Base-by-base conservation (phyloP, 2,329 filamentous ascomycete species). In the Dryadomyces sulphureus region DNA sequence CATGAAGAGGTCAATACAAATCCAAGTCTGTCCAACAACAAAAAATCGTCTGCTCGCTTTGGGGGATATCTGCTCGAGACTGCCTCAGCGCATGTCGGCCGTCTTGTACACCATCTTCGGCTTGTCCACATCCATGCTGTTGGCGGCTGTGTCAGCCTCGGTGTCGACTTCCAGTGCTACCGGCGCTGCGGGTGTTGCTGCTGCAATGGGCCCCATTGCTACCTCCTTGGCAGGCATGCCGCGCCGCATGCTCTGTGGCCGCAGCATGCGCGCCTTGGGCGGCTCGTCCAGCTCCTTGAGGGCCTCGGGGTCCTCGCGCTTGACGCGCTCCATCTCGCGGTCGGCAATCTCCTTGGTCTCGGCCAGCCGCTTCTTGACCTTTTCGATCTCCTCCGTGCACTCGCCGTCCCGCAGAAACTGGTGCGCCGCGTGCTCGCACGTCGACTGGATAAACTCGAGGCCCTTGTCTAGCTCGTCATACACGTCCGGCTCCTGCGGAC, bases 361-460 rank as follows among this genome's bases (percentile, higher is more conserved):
- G 8, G 64, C 63, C 38, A 93, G 73, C 16, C 77, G 75, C 48
- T 70, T 67, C 56, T 79, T 75, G 45, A 89, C 81, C 41, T 77
- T 80, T 22, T 70, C 68, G 35, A 94, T 72, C 60, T 94, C 86
- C 17, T 77, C 73, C n/a, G 69, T 73, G 62, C 89, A 94, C 56
- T 92, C 82, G 11, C 88, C 89, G 45, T 88, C 83, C 21, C 89
- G 78, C n/a, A 95, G 69, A 50, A 92, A 87, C 56, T 93, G 85
- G 57, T 94, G 88, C 0, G 89, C 89, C 3, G 84, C 89, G 45
- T 80, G 79, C 64, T 95, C 89, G 59, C 85, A 93, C 55, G 88
- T 75, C 47, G 73, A 73, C 60, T 94, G 87, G 5, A 86, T 83
- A 52, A 77, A 75, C 58, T 94, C 88, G 22, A 95, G 68, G 1